Evolutionary conservation across 1,284 basidiomycete species (phyloP), one percentile per base, ranked within the genome.

Genomic region (Cutaneotrichosporon mucoides): DNA sequence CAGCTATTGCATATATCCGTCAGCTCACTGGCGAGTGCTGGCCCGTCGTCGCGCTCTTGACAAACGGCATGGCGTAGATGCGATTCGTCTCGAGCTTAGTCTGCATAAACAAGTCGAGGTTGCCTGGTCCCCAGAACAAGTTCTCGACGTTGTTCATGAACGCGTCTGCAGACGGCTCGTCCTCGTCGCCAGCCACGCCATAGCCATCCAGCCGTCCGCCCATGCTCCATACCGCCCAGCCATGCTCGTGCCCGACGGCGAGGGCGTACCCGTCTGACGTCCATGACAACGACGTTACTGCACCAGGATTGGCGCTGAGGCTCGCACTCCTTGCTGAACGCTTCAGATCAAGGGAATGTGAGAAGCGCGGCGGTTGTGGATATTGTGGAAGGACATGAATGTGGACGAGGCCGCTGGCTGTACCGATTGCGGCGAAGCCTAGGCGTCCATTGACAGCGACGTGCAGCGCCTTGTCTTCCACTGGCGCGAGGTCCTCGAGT

Each of bases 191-290:
- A 49, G 87, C 85, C 6, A 86, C 81, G 46, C 85, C 90, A 77
- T 68, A 76, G 6, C 75, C 76, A 34, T 66, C 63, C 75, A 92
- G 88, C 61, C 92, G 82, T 9, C 96, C 94, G 34, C 90, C 90
- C 37, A 95, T 87, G 72, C 89, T 94, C 82, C 93, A 92, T 4
- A 96, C 83, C 0, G 88, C 89, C 89, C 93, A 96, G 4, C 92
- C 94, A 59, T 84, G 79, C 63, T 86, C 83, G 87, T 92, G 98
- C 0, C 91, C 94, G 1, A 93, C 91, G n/a, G 93, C 94, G n/a
- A 99, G 82, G 1, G 91, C 92, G 76, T 96, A 92, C 1, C 95
- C 96, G 76, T 99, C 96, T 2, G 89, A 89, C 57, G 88, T 94
- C 91, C 93, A 97, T 66, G 91, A 85, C 74, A 97, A 82, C 10